Conservation (phyloP, 2,329 filamentous ascomycete genomes). For the Xylariaceae sp. region DNA sequence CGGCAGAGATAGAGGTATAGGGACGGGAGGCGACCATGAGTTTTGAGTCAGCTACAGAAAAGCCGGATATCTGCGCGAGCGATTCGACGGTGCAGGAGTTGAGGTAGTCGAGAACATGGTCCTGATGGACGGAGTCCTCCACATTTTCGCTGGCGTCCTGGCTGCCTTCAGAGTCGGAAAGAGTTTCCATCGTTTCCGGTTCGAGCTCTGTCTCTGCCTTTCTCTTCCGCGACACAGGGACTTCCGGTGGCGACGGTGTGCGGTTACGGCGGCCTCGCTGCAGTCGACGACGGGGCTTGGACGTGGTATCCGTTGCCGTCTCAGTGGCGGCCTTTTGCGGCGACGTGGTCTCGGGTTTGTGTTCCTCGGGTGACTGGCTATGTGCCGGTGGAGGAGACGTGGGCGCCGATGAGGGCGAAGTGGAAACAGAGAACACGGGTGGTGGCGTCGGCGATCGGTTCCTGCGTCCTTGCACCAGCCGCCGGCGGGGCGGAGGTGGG, state of each 20-base stretch:
- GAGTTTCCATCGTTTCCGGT: conserved; percentile 8
- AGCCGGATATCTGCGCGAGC: conserved; percentile 74
- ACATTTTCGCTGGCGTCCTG: background rate
- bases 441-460: conserved; percentile 25
- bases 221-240: conserved; percentile 19
- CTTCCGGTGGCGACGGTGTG: conserved; percentile 7
- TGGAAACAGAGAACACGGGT: conserved; percentile 28
- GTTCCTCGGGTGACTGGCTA: conserved; percentile 13
- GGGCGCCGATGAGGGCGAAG: conserved; percentile 28
- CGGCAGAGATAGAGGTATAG: conserved; percentile 47
- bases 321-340: background rate
- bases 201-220: conserved; percentile 19
- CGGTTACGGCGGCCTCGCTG: conserved; percentile 22
- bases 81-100: conserved; percentile 73
- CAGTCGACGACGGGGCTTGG: conserved; percentile 22
- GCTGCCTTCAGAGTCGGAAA: conserved; percentile 1
- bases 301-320: conserved; percentile 1
- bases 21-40: conserved; percentile 32
- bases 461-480: conserved; percentile 28
- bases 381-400: conserved; percentile 24
- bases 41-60: conserved; percentile 63
- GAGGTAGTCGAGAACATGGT: conserved; percentile 69
- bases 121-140: conserved; percentile 27
- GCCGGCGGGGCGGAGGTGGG: conserved; percentile 21
- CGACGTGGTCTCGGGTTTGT: conserved; percentile 3